A percentile compares a stretch with the other conserved stretches of the same genome.
phyloP scores from a whole-genome alignment of 306 rosid species.

The Rosa chinensis region DNA sequence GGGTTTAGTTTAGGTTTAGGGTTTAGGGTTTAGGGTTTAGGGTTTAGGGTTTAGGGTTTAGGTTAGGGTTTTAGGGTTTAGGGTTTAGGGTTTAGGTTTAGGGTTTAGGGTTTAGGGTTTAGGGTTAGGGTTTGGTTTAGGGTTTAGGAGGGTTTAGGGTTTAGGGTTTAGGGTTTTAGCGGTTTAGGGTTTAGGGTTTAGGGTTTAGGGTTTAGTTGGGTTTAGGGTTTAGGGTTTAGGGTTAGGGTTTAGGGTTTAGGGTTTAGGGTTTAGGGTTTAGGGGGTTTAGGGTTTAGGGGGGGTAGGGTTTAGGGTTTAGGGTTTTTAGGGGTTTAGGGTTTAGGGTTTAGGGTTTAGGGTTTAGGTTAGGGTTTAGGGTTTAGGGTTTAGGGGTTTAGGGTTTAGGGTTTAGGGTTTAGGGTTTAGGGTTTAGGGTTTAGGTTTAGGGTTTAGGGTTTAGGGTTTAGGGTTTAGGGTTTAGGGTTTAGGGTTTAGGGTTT shows the following conservation, averaged over 20 bases:
- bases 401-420: slow-evolving; percentile 4
- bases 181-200: neutral
- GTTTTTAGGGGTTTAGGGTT: neutral
- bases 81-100: neutral
- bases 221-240: neutral
- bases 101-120: neutral
- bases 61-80: neutral
- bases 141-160: neutral
- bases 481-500: neutral
- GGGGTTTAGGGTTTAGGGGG: neutral
- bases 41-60: neutral
- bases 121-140: neutral
- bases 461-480: slow-evolving; percentile 4
- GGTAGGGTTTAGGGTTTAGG: neutral
- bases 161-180: neutral
- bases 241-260: slow-evolving; percentile 3
- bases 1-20: neutral
- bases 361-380: neutral
- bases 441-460: neutral
- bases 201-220: neutral
- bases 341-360: neutral
- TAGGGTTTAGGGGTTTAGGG: neutral
- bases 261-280: neutral
- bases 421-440: neutral
- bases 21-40: neutral